Percentiles rank a stretch among this genome's conserved stretches.
phyloP scores from a whole-genome alignment of 2,329 filamentous ascomycete genomes.

The Aspergillus sp. region DNA sequence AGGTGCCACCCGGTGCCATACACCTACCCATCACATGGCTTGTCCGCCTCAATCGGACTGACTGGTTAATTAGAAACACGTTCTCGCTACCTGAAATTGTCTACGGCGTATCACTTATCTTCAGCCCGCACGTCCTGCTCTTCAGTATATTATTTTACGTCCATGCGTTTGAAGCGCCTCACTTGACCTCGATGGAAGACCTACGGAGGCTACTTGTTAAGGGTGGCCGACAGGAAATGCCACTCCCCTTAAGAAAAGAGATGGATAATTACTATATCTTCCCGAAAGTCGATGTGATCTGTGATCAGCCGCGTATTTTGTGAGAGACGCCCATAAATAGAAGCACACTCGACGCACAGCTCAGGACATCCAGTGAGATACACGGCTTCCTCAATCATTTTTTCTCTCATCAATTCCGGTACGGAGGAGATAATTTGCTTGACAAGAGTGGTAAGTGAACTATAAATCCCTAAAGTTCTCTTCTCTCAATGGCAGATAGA shows the following conservation, averaged over 20 bases:
- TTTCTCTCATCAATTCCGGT: no score
- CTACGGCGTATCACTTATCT: constrained; percentile 19
- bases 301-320: no score
- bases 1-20: constrained; percentile 6
- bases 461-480: no score
- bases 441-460: no score
- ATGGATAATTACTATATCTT: no score
- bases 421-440: no score
- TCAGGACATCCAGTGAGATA: no score
- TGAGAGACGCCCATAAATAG: no score
- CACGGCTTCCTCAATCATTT: no score
- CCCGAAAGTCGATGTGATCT: no score
- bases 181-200: constrained; percentile 23
- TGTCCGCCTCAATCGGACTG: constrained; percentile 1
- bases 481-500: no score
- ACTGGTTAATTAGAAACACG: constrained; percentile 16
- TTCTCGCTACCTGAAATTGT: constrained; percentile 21
- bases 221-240: constrained; percentile 18
- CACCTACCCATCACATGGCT: background rate
- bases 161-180: constrained; percentile 20
- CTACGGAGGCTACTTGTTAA: constrained; percentile 19
- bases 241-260: constrained; percentile 21
- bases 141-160: constrained; percentile 23
- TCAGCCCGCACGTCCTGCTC: constrained; percentile 20
- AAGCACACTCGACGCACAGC: no score